Evolutionary conservation across 106 monocot species (phyloP).

Genomic region (Triglochin maritima): DNA sequence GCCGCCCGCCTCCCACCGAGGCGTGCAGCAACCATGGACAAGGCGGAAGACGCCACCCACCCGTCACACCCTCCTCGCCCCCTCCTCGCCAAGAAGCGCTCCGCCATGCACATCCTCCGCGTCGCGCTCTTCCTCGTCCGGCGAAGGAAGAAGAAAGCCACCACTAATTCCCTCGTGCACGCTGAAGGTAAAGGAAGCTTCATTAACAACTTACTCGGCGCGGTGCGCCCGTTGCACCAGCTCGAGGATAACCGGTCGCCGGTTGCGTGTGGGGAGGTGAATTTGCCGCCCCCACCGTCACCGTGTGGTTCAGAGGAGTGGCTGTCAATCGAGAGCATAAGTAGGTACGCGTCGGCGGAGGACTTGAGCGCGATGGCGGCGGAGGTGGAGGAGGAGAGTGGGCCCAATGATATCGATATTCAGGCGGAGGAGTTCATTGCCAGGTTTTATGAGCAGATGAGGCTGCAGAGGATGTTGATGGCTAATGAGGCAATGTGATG

Average conservation of each 20-base stretch:
- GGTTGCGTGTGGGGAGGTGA: neutral
- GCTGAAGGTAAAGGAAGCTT: neutral
- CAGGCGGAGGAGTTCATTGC: constrained; percentile 8
- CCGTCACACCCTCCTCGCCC: neutral
- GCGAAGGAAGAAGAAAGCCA: neutral
- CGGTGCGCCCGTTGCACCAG: constrained; percentile 9
- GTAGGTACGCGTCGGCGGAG: constrained; percentile 9
- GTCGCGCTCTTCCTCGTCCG: constrained; percentile 11
- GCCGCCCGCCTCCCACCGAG: neutral
- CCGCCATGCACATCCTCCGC: neutral
- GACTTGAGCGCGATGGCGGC: constrained; percentile 4
- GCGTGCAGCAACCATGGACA: too few species aligned
- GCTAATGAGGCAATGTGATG: neutral
- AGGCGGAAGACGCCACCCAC: too few species aligned
- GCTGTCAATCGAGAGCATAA: constrained; percentile 3
- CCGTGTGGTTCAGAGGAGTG: neutral
- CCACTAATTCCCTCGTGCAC: neutral
- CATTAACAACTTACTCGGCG: constrained; percentile 1
- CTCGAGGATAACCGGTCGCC: neutral
- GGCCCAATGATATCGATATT: neutral
- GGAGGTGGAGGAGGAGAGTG: neutral
- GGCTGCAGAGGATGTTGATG: neutral
- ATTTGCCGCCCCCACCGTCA: neutral
- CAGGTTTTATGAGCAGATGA: neutral
- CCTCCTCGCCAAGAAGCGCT: constrained; percentile 1